These are phyloP conservation scores for Colletotrichum lupini DNA, from an alignment of 2,329 filamentous ascomycete species.

Conservation along the genomic window DNA sequence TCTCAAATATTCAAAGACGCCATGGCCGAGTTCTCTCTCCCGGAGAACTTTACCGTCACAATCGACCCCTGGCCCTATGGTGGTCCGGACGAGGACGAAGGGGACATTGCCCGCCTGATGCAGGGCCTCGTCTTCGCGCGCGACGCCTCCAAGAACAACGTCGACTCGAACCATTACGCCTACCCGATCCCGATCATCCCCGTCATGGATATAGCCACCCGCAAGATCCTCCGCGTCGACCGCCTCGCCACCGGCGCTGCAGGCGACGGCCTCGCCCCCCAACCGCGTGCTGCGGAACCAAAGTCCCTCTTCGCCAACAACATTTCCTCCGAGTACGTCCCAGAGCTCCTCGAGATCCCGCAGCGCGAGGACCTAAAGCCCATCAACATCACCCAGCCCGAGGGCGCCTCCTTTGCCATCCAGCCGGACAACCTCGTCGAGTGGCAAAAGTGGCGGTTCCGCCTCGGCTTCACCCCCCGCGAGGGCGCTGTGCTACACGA, in stretches of 20 bases:
- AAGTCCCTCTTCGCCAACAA: conserved; percentile 58
- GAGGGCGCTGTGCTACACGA: conserved; percentile 80
- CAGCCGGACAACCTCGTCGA: conserved; percentile 58
- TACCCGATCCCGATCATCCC: conserved; percentile 70
- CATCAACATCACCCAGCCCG: conserved; percentile 76
- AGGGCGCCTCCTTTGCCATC: conserved; percentile 74
- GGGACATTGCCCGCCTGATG: conserved; percentile 54
- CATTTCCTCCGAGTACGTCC: conserved; percentile 57
- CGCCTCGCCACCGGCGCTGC: conserved; percentile 61
- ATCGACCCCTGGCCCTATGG: conserved; percentile 76
- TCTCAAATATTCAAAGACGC: conserved; percentile 59
- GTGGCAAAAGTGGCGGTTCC: conserved; percentile 78
- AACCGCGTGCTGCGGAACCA: conserved; percentile 47
- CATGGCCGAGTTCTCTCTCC: conserved; percentile 58
- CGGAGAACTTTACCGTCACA: conserved; percentile 54
- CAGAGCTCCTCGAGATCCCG: conserved; percentile 60
- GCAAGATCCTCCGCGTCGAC: conserved; percentile 67
- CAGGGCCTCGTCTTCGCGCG: conserved; percentile 62
- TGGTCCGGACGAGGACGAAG: conserved; percentile 51
- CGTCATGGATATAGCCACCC: conserved; percentile 67
- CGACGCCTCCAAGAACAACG: conserved; percentile 53
- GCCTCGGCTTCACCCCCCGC: conserved; percentile 75
- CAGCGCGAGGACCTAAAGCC: conserved; percentile 70
- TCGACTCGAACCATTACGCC: conserved; percentile 71
- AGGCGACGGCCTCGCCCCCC: conserved; percentile 56